A percentile compares a stretch with the other conserved stretches of the same genome.
phyloP scores from a whole-genome alignment of 1,139 yeast genomes.

The Zygoascus meyerae region DNA sequence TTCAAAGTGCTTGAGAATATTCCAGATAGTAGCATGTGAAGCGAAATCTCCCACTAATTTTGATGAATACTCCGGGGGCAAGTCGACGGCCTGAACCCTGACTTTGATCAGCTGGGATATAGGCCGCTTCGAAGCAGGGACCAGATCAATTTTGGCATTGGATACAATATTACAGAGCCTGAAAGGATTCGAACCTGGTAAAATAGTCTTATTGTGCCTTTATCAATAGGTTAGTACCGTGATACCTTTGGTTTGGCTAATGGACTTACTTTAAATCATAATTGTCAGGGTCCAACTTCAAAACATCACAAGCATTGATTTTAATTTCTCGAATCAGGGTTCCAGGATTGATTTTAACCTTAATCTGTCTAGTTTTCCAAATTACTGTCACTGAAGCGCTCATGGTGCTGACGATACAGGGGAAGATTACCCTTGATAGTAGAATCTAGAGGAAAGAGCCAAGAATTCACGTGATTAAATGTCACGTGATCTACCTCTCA shows the following conservation, averaged over 20 bases:
- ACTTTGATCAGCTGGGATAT: conserved; percentile 18
- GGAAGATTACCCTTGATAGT: no score
- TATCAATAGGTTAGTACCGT: background rate
- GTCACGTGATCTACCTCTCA: no score
- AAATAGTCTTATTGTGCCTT: conserved; percentile 14
- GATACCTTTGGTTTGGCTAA: background rate
- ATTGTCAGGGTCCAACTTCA: conserved; percentile 21
- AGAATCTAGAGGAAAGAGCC: no score
- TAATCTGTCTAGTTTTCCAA: conserved; percentile 21
- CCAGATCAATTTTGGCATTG: conserved; percentile 28
- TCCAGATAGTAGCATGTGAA: conserved; percentile 22
- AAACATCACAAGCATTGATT: conserved; percentile 22
- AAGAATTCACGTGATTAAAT: no score
- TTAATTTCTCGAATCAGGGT: conserved; percentile 27
- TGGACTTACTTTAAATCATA: conserved; percentile 24
- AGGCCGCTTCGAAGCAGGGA: conserved; percentile 14
- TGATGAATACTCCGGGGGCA: conserved; percentile 23
- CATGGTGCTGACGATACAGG: background rate
- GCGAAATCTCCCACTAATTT: conserved; percentile 24
- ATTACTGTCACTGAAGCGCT: conserved; percentile 18
- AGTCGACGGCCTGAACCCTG: conserved; percentile 24
- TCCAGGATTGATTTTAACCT: conserved; percentile 25
- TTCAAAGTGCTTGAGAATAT: conserved; percentile 25
- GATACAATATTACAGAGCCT: conserved; percentile 26
- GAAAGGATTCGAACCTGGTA: conserved; percentile 26